Conservation (phyloP, 768 basidiomycete species). For the Megacollybia marginata region DNA sequence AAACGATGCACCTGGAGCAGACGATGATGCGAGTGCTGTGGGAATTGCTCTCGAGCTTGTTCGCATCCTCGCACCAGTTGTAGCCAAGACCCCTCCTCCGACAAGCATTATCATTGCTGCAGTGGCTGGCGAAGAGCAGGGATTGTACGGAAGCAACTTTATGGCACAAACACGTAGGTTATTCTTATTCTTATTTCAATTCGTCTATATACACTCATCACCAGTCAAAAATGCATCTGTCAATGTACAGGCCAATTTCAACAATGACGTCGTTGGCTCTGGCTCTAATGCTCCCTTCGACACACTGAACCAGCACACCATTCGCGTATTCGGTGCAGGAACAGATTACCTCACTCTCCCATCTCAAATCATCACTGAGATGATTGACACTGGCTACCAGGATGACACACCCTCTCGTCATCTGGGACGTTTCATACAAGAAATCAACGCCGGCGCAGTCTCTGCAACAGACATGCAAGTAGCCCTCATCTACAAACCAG, state of each 20-base stretch:
- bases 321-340: slow-evolving; percentile 21
- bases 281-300: slow-evolving; percentile 19
- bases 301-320: slow-evolving; percentile 18
- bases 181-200: too few species aligned
- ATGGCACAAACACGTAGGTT: slow-evolving; percentile 31
- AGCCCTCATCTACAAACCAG: slow-evolving; percentile 36
- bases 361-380: slow-evolving; percentile 11
- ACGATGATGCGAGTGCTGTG: slow-evolving; percentile 48
- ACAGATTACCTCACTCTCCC: slow-evolving; percentile 13
- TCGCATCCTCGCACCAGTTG: slow-evolving; percentile 38
- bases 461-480: slow-evolving; percentile 22
- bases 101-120: slow-evolving; percentile 45
- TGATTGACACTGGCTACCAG: slow-evolving; percentile 41
- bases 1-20: slow-evolving; percentile 8
- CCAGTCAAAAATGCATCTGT: slow-evolving; percentile 31
- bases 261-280: slow-evolving; percentile 41
- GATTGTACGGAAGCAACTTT: slow-evolving; percentile 39
- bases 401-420: slow-evolving; percentile 47
- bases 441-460: slow-evolving; percentile 18
- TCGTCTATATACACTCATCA: too few species aligned
- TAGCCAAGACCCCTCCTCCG: slow-evolving; percentile 32
- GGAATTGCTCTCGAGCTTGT: slow-evolving; percentile 37
- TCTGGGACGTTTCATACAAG: slow-evolving; percentile 46
- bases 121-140: slow-evolving; percentile 42
- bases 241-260: slow-evolving; percentile 50